Evolutionary conservation across 352 stramenopile species (phyloP), one percentile per base, ranked within the genome.

Genomic region (Phytophthora citrophthora): DNA sequence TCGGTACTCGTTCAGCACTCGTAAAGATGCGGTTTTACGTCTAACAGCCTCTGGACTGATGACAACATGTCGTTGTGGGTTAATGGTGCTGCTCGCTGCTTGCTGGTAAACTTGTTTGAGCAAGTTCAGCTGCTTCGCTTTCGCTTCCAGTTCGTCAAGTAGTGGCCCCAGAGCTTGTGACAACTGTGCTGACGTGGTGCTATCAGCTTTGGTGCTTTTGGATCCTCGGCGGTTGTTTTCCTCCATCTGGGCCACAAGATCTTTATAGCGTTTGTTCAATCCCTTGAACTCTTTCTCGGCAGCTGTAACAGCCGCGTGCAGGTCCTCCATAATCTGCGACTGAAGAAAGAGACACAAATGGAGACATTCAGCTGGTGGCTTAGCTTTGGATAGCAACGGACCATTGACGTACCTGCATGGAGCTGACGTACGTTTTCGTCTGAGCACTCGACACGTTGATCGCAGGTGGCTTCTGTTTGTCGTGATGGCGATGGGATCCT

Each of bases 101-200:
- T 88, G 73, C 15, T 87, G 70, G 56, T 75, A 83, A 10, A 89
- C 71, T 36, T 90, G 77, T 39, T 90, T 84, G 29, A 91, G 79
- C 43, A 89, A 53, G 40, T 90, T 79, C 11, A 92, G 57, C 45
- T 92, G 77, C 38, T 84, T 86, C n/a, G 70, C 74, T 61, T 92
- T 89, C 36, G 72, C 65, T 58, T 89, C 79, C 11, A 90, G 58
- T 45, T 89, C 81, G 44, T 90, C 79, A 16, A 90, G 57, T 47
- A 89, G 59, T 10, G 75, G 58, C 2, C 69, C 71, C 4, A 92
- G 61, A 12, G 61, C 66, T 47, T 69, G 74, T 13, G 80, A 83
- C 7, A 88, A 56, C n/a, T 89, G 68, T 0, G 57, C 39, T 26
- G 61, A 70, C 3, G 72, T 45, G 38, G 65, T 59, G 36, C 29